Evolutionary conservation across 306 rosid genomes (phyloP), one percentile per base, ranked within the genome.

Genomic region (Vigna trinervia): DNA sequence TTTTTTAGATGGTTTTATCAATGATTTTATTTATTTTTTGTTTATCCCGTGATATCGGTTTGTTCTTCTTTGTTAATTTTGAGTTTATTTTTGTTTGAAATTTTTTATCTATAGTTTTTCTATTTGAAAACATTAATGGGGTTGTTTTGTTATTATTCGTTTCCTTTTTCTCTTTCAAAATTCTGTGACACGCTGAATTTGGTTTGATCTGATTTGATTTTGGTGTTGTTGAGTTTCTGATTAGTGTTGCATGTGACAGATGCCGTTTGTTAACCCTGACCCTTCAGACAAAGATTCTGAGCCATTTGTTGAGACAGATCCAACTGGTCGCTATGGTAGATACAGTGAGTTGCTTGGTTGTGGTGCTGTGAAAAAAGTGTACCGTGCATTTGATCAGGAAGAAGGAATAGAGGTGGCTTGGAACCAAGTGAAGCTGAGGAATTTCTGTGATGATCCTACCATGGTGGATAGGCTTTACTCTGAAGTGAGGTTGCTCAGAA

Each of bases 381-480:
- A 91, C 85, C 76, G 98, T 5, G 98, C 91, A 11, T 94, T 94
- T 39, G 97, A 94, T 78, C 98, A 91, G 80, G 97, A 91, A 56
- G 96, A 91, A 81, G 97, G 97, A 13, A 94, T 91, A 14, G 98
- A 94, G 45, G 96, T 94, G 53, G 97, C 98, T 10, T 94, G 98
- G 98, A 94, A 94, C 89, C 94, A 91, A 78, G 98, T 95, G 72
- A 95, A 85, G 72, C 89, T 95, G 3, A 82, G 88, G 3, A 88
- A 90, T 60, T 91, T 94, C 74, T 80, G 66, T 54, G 62, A 84
- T 36, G 96, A 94, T 12, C 85, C 96, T 3, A 74, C 91, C 11
- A 91, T 94, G 96, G 81, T 90, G 4, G 94, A 86, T 0, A 83
- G 97, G 85, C 87, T 94, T 5, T 91, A 87, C 83, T 86, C 97